Conservation (phyloP, 352 stramenopile genomes). For the Phytopythium chamaehyphon region DNA sequence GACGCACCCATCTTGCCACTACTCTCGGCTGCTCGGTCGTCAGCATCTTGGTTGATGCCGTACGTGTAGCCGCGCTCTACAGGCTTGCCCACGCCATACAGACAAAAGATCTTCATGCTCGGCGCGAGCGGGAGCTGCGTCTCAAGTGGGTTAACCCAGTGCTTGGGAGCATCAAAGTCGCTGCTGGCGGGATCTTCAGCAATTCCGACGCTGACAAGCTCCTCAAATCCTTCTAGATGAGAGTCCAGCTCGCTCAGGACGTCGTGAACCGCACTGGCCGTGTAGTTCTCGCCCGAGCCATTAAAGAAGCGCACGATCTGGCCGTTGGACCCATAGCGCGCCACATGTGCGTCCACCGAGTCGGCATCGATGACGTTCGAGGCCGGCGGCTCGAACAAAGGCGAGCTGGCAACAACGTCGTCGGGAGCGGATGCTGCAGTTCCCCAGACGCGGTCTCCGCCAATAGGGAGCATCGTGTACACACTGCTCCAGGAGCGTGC, state of each 20-base stretch:
- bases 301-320: slow-evolving; percentile 57
- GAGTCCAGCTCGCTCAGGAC: slow-evolving; percentile 43
- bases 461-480: slow-evolving; percentile 92
- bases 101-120: slow-evolving; percentile 92
- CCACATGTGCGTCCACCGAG: slow-evolving; percentile 40
- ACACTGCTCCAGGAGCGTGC: slow-evolving; percentile 80
- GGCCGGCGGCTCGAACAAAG: slow-evolving; percentile 23
- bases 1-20: slow-evolving; percentile 3
- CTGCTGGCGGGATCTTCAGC: slow-evolving; percentile 36
- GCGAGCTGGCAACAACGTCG: slow-evolving; percentile 58
- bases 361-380: slow-evolving; percentile 23
- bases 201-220: slow-evolving; percentile 39
- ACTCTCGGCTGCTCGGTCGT: slow-evolving; percentile 13
- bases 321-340: slow-evolving; percentile 41
- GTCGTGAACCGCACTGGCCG: slow-evolving; percentile 37
- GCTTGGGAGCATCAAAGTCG: slow-evolving; percentile 55
- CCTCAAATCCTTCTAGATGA: slow-evolving; percentile 38
- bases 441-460: slow-evolving; percentile 89
- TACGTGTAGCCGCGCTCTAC: slow-evolving; percentile 87
- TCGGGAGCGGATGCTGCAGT: slow-evolving; percentile 44
- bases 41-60: slow-evolving; percentile 36
- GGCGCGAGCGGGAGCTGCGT: slow-evolving; percentile 87
- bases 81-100: slow-evolving; percentile 91
- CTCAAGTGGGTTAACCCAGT: slow-evolving; percentile 88
- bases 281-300: slow-evolving; percentile 49